Base-by-base conservation (phyloP, 2,329 filamentous ascomycete genomes). In the Parasarocladium wereldwijsianum region DNA sequence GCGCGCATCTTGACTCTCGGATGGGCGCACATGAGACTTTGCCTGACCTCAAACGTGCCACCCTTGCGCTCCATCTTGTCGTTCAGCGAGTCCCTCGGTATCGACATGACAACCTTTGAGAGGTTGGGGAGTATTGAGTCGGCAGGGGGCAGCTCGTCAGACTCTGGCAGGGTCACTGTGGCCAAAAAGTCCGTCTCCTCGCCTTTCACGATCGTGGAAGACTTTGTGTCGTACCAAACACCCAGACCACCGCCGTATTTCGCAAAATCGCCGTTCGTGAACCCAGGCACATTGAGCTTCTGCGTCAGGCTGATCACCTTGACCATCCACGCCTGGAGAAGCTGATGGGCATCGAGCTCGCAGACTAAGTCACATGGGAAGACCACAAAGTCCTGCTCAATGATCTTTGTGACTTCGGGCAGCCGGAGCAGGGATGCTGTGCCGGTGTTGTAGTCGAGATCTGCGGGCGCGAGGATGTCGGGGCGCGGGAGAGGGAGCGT, bases 171-270 rank as follows among this genome's bases (percentile, higher is more conserved):
- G 4, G 80, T 73, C 0, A 79, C 68, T 1, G 81, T 84, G 7
- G 78, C 82, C 43, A 94, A 70, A 49, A 94, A 94, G 46, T 96
- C 87, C 2, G 84, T 90, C 50, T 93, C 85, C 50, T 94, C 84
- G 26, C 78, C 78, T 56, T 94, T 96, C 37, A 87, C 68, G 20
- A 74, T 72, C 5, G 72, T 74, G 37, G 79, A 77, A 2, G 59
- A 54, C 47, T 83, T 83, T 2, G 85, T 93, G 44, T 87, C 73
- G 51, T 94, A 96, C 75, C 81, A 96, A 2, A 98, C 80, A 5
- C 80, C 78, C 21, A 96, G 60, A 2, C 84, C 90, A 24, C 86
- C 85, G 52, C 79, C 79, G 37, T 71, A 64, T 16, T 46, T 45
- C 30, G 46, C 47, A 24, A 50, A 49, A 10, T 48, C 42, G 3